Base-by-base conservation (phyloP, 1,139 yeast genomes). In the Candida buenavistaensis region DNA sequence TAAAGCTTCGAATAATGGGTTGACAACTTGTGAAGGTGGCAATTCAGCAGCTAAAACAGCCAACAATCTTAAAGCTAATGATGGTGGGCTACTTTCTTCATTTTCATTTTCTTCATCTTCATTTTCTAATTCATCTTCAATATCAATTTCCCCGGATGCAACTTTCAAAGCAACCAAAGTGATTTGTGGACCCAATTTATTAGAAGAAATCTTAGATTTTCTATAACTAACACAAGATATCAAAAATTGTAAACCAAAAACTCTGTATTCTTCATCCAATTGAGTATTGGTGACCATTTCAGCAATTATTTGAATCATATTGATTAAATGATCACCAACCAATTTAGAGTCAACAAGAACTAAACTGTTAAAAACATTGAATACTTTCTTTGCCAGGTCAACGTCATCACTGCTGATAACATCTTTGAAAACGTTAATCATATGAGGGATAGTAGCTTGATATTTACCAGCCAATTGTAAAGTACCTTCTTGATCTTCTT, bases 81-180 rank as follows among this genome's bases (percentile, higher is more conserved):
- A 64, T 23, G 82, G 66, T 41, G 96, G 95, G 39, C 82, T 75
- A 52, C 80, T 85, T 62, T 90, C 97, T 62, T 88, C 96, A 54
- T 88, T 89, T 61, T 88, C 96, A 48, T 86, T 90, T 51, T 87
- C 92, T 55, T 87, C 96, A 42, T 84, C 88, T 54, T 86, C 95
- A 39, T 75, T 81, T 44, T 80, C 81, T 46, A 84, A 71, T 55
- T 82, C 90, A 24, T 79, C 88, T 39, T 70, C 75, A 35, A 80
- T 75, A 54, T 84, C 94, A 47, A 81, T 68, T 57, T 82, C 89
- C 63, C 88, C 95, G 41, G 94, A 75, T 17, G 94, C 83, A 47
- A 92, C 80, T 51, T 78, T 75, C 42, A 88, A 67, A 40, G 95
- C 94, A 41, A 86, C 74, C 45, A 78, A 60, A 28, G 94, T 80